Conservation (phyloP, 2,329 filamentous ascomycete species). For the Aureobasidium mangrovei region DNA sequence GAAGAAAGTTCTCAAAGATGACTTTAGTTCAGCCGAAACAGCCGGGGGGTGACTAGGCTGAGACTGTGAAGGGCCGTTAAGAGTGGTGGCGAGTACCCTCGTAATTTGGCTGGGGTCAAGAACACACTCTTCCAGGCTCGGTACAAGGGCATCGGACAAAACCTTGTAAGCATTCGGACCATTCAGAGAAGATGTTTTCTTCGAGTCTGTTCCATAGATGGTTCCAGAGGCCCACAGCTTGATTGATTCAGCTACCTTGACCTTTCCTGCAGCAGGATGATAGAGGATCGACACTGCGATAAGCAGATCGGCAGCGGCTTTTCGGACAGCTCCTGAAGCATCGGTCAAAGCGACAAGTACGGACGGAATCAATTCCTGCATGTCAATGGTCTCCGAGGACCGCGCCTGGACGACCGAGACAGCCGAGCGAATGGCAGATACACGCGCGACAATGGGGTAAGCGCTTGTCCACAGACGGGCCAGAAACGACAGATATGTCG, state of each 20-base stretch:
- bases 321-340: conserved; percentile 64
- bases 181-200: conserved; percentile 48
- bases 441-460: conserved; percentile 59
- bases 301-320: conserved; percentile 62
- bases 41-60: conserved; percentile 14
- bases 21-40: conserved; percentile 45
- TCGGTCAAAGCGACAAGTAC: conserved; percentile 66
- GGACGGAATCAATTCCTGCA: conserved; percentile 79
- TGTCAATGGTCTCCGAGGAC: conserved; percentile 48
- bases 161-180: conserved; percentile 51
- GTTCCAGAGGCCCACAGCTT: conserved; percentile 50
- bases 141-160: conserved; percentile 58
- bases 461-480: conserved; percentile 64
- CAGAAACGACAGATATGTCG: conserved; percentile 68
- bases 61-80: conserved; percentile 43
- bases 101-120: conserved; percentile 66
- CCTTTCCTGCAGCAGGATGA: conserved; percentile 22
- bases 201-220: conserved; percentile 54
- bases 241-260: conserved; percentile 22
- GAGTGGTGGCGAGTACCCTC: conserved; percentile 50
- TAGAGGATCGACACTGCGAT: conserved; percentile 47
- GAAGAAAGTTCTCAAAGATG: conserved; percentile 55
- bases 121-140: conserved; percentile 74
- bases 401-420: conserved; percentile 47
- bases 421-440: conserved; percentile 58